Conservation (phyloP, 305 asterid genomes). For the Fraxinus angustifolia region DNA sequence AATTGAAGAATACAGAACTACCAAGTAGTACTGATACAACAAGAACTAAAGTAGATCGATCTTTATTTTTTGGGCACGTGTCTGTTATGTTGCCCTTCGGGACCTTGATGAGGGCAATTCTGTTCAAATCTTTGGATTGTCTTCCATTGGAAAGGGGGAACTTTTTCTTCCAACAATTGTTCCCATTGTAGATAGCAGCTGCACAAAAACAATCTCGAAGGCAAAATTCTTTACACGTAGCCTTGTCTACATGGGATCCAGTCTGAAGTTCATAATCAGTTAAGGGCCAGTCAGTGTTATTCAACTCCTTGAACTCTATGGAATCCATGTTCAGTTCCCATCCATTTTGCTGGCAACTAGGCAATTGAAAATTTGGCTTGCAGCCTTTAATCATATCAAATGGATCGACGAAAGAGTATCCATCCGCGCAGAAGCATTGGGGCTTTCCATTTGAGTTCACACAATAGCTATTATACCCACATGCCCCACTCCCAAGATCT, state of each 20-base stretch:
- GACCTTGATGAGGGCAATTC: conserved; percentile 25
- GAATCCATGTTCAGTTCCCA: conserved; percentile 19
- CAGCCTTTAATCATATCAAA: conserved; percentile 22
- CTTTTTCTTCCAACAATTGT: conserved; percentile 30
- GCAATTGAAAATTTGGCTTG: conserved; percentile 24
- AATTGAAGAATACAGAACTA: conserved; percentile 29
- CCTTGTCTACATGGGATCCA: conserved; percentile 7
- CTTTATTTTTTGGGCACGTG: not conserved
- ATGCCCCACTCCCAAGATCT: conserved; percentile 31
- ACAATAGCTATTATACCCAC: conserved; percentile 39
- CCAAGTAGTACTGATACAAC: conserved; percentile 28
- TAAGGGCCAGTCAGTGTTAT: conserved; percentile 31
- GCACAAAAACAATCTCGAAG: conserved; percentile 30
- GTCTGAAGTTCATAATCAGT: conserved; percentile 27
- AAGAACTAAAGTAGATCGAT: conserved; percentile 20
- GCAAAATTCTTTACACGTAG: conserved; percentile 21
- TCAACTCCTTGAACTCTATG: conserved; percentile 26
- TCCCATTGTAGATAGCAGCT: conserved; percentile 20
- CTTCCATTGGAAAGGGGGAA: conserved; percentile 33
- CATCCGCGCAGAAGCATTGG: conserved; percentile 26
- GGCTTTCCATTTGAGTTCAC: conserved; percentile 26
- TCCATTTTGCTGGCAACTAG: conserved; percentile 27
- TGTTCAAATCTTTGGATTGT: not conserved
- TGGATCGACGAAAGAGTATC: conserved; percentile 26
- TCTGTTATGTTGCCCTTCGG: not conserved